A percentile compares a stretch with the other conserved stretches of the same genome.
Evolutionary conservation across 257 asterid species (phyloP).

Genomic region (Solanum chmielewskii): DNA sequence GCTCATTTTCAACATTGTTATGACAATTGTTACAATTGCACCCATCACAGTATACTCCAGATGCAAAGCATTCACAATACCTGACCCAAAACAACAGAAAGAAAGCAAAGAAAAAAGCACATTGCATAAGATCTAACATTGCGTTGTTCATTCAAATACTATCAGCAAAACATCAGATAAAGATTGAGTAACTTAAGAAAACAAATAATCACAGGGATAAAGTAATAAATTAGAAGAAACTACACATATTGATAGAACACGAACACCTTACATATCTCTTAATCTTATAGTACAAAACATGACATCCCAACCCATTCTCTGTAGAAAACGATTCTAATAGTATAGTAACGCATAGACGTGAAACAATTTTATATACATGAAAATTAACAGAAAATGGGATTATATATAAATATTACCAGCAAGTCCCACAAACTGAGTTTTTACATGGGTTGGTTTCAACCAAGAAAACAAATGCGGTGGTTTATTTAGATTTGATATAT

Average conservation of each 20-base stretch:
- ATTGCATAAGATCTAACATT: background rate
- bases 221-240: background rate
- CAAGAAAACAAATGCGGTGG: background rate
- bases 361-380: background rate
- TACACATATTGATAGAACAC: background rate
- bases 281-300: background rate
- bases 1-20: conserved; percentile 74
- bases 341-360: background rate
- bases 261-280: background rate
- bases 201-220: background rate
- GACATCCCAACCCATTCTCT: background rate
- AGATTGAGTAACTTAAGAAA: background rate
- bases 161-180: background rate
- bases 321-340: background rate
- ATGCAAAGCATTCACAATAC: conserved; percentile 97
- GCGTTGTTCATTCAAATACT: background rate
- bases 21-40: conserved; percentile 91
- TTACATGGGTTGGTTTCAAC: background rate
- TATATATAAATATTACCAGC: background rate
- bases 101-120: background rate
- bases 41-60: conserved; percentile 87
- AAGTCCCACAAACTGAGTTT: background rate
- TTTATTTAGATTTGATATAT: background rate
- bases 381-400: background rate
- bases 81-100: conserved; percentile 28